Evolutionary conservation across 495 filamentous ascomycete genomes (phyloP), one percentile per base, ranked within the genome.

Genomic region (Penicillium simplicissimum): DNA sequence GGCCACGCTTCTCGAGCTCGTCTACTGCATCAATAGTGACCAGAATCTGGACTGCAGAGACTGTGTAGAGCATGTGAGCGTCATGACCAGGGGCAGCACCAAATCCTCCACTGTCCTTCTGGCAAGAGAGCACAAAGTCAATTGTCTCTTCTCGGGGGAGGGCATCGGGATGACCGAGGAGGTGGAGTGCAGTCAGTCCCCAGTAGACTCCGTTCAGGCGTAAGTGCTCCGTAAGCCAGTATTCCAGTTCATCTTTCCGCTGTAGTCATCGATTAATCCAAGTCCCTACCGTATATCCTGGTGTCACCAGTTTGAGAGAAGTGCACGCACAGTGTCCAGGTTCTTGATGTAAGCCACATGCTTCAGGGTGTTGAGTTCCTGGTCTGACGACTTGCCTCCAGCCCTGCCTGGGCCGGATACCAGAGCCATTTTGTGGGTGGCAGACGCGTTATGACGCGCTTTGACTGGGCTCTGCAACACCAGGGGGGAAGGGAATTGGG

Each of bases 141-240:
- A 98, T 87, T 33, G 92, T 89, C 60, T 92, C 87, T 40, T 88
- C 80, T 33, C 93, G 88, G 15, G 93, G 88, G 8, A 98, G 83
- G 6, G 88, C 91, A 36, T 93, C 83, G 7, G 92, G 90, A 54
- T 85, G 87, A 51, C 87, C 85, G 42, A 98, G 85, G 15, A 98
- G 82, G 77, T 97, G 88, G 8, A 98, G 83, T 14, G 94, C 89
- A 3, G 86, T 94, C 57, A 98, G 79, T 28, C 96, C 95, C 95
- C 95, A 98, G 76, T 98, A 98, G 37, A 98, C 83, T 35, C 95
- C 95, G 71, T 93, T 96, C 35, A 98, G 80, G 49, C 95, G 91
- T 55, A 98, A 85, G 69, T 98, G 95, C 75, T 97, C 93, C 7
- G 96, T 98, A 64, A 97, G 83, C 88, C 93, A 96, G 77, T 98